phyloP scores from a whole-genome alignment of 2,329 filamentous ascomycete species.

The Nemania sp. region DNA sequence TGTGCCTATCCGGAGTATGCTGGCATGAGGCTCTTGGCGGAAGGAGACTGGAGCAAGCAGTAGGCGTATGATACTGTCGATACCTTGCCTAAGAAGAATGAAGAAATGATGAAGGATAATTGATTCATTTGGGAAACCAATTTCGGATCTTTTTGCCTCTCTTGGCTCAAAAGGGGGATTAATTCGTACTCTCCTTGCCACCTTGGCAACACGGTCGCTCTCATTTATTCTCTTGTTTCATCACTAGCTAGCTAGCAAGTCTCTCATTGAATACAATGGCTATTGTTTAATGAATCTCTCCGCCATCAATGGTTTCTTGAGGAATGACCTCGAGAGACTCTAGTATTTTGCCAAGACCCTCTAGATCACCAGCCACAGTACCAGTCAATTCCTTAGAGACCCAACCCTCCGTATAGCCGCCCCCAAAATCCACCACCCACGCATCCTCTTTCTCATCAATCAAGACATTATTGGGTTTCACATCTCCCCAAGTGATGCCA shows the following conservation, averaged over 20 bases:
- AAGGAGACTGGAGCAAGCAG: neutral
- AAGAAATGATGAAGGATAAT: too few species aligned
- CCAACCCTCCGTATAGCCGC: slow-evolving; percentile 38
- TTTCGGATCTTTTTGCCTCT: too few species aligned
- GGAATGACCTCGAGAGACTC: neutral
- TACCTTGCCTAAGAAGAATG: too few species aligned
- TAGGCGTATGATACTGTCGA: neutral
- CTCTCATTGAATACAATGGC: too few species aligned
- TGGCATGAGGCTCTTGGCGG: neutral
- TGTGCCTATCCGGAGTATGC: neutral
- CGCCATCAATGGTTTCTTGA: too few species aligned
- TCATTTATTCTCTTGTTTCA: too few species aligned
- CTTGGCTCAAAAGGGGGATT: too few species aligned
- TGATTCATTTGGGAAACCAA: too few species aligned
- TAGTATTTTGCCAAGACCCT: slow-evolving; percentile 28
- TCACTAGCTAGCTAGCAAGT: too few species aligned
- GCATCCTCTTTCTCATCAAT: slow-evolving; percentile 36
- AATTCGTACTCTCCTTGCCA: too few species aligned
- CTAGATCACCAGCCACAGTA: slow-evolving; percentile 32
- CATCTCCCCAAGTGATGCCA: slow-evolving; percentile 39
- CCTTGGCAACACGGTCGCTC: too few species aligned
- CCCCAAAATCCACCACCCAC: slow-evolving; percentile 40
- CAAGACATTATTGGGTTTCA: slow-evolving; percentile 39
- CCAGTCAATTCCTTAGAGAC: slow-evolving; percentile 31
- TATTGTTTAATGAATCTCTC: too few species aligned